A percentile compares a stretch with the other conserved stretches of the same genome.
Evolutionary conservation across 2,329 filamentous ascomycete species (phyloP).

Genomic region (Rhynchosporium graminicola): DNA sequence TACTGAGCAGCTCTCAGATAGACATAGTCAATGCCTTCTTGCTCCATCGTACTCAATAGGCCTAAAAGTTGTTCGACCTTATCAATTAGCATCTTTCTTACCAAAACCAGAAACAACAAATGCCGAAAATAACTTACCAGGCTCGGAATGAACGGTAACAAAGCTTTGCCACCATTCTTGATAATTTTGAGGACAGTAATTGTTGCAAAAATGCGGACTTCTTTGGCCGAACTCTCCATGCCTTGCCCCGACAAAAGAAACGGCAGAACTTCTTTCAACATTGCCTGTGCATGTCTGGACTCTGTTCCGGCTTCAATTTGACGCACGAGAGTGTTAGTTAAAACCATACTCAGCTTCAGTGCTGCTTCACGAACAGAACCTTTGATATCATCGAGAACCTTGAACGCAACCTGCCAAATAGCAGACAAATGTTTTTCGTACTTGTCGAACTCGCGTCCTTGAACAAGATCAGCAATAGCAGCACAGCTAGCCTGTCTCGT

Average conservation of each 20-base stretch:
- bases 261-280: slow-evolving; percentile 84
- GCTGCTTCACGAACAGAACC: slow-evolving; percentile 82
- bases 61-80: slow-evolving; percentile 74
- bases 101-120: neutral
- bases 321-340: slow-evolving; percentile 83
- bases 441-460: slow-evolving; percentile 71
- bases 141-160: slow-evolving; percentile 78
- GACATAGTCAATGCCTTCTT: slow-evolving; percentile 86
- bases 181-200: slow-evolving; percentile 83
- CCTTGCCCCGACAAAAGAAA: slow-evolving; percentile 89
- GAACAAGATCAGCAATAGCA: slow-evolving; percentile 83
- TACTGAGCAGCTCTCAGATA: slow-evolving; percentile 85
- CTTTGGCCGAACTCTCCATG: slow-evolving; percentile 83
- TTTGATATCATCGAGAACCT: slow-evolving; percentile 95
- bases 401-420: slow-evolving; percentile 84
- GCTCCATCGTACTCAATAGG: slow-evolving; percentile 84
- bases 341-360: slow-evolving; percentile 75
- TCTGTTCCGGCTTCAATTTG: slow-evolving; percentile 78
- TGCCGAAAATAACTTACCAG: slow-evolving; percentile 47
- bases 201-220: slow-evolving; percentile 83
- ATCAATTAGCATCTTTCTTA: neutral
- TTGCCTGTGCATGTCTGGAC: slow-evolving; percentile 68
- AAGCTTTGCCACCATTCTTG: slow-evolving; percentile 78
- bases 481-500: slow-evolving; percentile 89
- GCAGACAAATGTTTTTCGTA: slow-evolving; percentile 84